phyloP scores from a whole-genome alignment of 768 basidiomycete species.

The Russula foetens region DNA sequence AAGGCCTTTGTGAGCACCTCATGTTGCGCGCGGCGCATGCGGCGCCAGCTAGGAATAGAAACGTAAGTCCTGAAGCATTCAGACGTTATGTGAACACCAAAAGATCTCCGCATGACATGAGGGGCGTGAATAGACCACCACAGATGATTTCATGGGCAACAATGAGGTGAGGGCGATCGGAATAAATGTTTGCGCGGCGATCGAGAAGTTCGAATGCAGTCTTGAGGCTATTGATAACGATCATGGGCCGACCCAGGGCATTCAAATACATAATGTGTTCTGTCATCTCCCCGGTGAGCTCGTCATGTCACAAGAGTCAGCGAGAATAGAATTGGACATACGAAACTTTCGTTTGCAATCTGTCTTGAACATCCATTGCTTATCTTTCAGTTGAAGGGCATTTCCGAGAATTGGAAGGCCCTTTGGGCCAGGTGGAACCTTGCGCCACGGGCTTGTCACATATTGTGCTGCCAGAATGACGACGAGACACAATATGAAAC shows the following conservation, averaged over 20 bases:
- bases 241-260: not conserved
- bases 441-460: not conserved
- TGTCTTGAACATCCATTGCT: not conserved
- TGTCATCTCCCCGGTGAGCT: not conserved
- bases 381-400: not conserved
- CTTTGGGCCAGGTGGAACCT: not conserved
- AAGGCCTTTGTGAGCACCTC: slow-evolving; percentile 5
- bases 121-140: not conserved
- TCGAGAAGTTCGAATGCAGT: not conserved
- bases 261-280: not conserved
- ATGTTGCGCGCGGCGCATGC: not conserved
- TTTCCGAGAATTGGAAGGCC: slow-evolving; percentile 2
- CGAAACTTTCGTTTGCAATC: not conserved
- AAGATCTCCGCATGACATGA: not conserved
- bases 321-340: not conserved
- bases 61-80: not conserved
- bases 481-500: not conserved
- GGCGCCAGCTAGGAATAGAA: slow-evolving; percentile 3
- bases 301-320: not conserved
- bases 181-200: not conserved
- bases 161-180: not conserved
- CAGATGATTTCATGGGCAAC: not conserved
- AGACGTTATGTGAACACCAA: not conserved
- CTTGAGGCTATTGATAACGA: not conserved
- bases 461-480: not conserved